A percentile compares a stretch with the other conserved stretches of the same genome.
These are phyloP conservation scores for Baffinella frigidus DNA, from an alignment of 208 protist genomes.

Conservation along the genomic window DNA sequence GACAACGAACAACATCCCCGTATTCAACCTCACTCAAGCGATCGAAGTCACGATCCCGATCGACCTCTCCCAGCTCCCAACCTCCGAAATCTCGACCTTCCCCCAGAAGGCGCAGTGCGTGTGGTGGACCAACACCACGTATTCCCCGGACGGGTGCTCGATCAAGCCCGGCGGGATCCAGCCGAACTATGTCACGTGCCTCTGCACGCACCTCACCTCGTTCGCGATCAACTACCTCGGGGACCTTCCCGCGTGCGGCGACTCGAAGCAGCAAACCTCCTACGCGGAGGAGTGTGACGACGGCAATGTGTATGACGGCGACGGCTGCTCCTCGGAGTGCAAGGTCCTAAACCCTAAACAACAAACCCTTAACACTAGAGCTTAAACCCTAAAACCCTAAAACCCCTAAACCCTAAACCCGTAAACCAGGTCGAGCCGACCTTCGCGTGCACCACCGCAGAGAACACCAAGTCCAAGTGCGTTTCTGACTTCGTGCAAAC, in stretches of 20 bases:
- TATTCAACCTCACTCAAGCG: too few relatives aligned
- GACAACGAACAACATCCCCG: too few relatives aligned
- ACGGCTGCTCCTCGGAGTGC: background rate
- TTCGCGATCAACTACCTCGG: slow-evolving; percentile 19
- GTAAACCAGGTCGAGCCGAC: too few relatives aligned
- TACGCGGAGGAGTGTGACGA: background rate
- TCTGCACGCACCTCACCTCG: slow-evolving; percentile 16
- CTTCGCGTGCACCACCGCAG: too few relatives aligned
- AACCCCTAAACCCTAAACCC: too few relatives aligned
- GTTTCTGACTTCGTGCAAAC: too few relatives aligned
- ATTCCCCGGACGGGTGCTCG: background rate
- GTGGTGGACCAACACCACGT: background rate
- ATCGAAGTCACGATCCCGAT: too few relatives aligned
- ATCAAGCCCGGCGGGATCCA: too few relatives aligned
- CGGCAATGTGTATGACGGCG: background rate
- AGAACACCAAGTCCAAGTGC: too few relatives aligned
- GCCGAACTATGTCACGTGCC: slow-evolving; percentile 11
- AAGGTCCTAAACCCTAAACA: too few relatives aligned
- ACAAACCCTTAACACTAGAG: too few relatives aligned
- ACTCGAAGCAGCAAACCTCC: background rate
- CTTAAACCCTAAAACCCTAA: too few relatives aligned
- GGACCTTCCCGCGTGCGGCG: background rate
- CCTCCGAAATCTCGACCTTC: background rate
- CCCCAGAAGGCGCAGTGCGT: background rate
- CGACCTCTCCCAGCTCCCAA: background rate